Evolutionary conservation across 305 asterid species (phyloP).

Genomic region (Fraxinus paxiana): DNA sequence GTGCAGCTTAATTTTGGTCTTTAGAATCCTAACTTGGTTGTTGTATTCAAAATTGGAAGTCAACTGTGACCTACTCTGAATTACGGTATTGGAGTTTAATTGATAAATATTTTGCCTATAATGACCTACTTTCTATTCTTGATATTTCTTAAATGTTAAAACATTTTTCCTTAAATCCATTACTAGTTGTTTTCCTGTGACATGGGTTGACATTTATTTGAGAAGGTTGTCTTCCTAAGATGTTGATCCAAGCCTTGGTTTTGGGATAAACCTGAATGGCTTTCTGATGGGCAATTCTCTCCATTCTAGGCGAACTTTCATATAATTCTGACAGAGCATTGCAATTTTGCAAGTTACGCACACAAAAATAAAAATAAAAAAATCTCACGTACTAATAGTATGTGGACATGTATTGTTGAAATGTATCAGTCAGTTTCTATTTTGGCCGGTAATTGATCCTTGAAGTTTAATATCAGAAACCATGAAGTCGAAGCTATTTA

Average conservation of each 20-base stretch:
- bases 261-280: constrained; percentile 1
- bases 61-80: constrained; percentile 30
- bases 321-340: not conserved
- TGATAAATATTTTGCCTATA: not conserved
- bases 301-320: not conserved
- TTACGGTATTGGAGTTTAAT: constrained; percentile 29
- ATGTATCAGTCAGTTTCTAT: not conserved
- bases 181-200: not conserved
- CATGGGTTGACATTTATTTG: constrained; percentile 20
- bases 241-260: not conserved
- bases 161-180: not conserved
- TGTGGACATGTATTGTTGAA: not conserved
- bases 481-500: not conserved
- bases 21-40: not conserved
- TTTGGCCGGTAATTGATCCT: not conserved
- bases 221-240: constrained; percentile 10
- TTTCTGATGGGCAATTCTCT: not conserved
- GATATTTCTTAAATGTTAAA: constrained; percentile 1
- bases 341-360: not conserved
- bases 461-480: not conserved
- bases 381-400: not conserved
- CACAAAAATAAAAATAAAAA: not conserved
- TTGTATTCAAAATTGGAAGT: constrained; percentile 16
- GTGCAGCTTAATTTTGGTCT: not conserved
- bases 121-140: constrained; percentile 8